These are phyloP conservation scores for Sherardia arvensis DNA, from an alignment of 257 asterid genomes.

Conservation along the genomic window DNA sequence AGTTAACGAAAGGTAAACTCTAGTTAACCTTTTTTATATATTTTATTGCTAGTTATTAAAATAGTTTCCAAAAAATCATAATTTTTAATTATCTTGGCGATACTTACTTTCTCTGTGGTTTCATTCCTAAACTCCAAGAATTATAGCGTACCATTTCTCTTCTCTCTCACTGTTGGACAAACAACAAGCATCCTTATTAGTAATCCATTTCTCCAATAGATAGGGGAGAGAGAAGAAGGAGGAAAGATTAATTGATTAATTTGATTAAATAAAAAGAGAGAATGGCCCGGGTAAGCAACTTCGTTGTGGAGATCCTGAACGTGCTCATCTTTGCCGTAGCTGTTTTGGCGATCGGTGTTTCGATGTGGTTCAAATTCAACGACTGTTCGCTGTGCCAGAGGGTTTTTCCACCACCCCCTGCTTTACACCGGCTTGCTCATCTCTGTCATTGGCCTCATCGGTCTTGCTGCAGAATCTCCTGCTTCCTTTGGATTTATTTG, in stretches of 20 bases:
- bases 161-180: no score
- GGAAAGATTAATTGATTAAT: no score
- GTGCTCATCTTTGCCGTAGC: slow-evolving; percentile 28
- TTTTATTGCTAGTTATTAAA: no score
- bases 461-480: slow-evolving; percentile 27
- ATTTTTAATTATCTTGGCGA: no score
- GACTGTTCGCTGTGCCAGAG: slow-evolving; percentile 33
- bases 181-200: background rate
- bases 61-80: no score
- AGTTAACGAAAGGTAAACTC: no score
- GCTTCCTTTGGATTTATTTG: slow-evolving; percentile 42
- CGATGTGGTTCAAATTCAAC: slow-evolving; percentile 31
- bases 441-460: slow-evolving; percentile 39
- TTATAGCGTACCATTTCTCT: no score
- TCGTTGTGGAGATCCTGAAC: slow-evolving; percentile 30
- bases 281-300: slow-evolving; percentile 57
- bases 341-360: slow-evolving; percentile 29
- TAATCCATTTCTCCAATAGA: background rate
- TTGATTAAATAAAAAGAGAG: no score
- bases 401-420: slow-evolving; percentile 40
- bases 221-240: background rate
- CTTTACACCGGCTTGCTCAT: slow-evolving; percentile 31
- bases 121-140: no score
- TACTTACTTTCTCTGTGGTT: no score
- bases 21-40: no score